phyloP scores from a whole-genome alignment of 495 filamentous ascomycete species.

The Trichocladium uniseriatum region DNA sequence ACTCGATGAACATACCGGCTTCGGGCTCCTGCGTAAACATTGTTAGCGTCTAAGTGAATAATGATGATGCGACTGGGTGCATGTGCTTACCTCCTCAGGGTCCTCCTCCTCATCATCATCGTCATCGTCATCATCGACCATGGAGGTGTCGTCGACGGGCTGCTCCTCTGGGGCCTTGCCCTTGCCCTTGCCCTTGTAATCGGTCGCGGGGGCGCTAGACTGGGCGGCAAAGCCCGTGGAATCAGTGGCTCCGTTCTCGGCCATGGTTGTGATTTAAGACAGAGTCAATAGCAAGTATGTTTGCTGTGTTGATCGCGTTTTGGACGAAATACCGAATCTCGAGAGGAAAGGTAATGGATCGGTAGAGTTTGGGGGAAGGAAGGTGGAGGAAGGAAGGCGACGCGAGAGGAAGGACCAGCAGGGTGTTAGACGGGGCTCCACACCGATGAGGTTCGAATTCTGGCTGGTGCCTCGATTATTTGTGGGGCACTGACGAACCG shows the following conservation, averaged over 20 bases:
- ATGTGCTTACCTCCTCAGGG: constrained; percentile 50
- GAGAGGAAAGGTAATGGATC: not conserved
- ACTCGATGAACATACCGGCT: constrained; percentile 30
- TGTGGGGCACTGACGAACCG: constrained; percentile 14
- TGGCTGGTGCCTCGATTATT: constrained; percentile 4
- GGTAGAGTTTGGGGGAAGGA: not conserved
- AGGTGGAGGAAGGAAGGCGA: not conserved
- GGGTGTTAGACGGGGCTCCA: constrained; percentile 8
- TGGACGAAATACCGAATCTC: not conserved
- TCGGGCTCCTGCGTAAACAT: constrained; percentile 25
- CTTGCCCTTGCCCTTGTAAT: constrained; percentile 48
- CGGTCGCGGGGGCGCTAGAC: constrained; percentile 21
- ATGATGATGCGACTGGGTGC: not conserved
- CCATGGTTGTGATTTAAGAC: constrained; percentile 24
- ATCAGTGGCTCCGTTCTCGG: constrained; percentile 30
- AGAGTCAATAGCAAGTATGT: not conserved
- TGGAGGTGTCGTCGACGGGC: constrained; percentile 46
- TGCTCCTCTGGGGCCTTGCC: constrained; percentile 40
- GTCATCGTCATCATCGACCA: constrained; percentile 57
- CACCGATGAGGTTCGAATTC: not conserved
- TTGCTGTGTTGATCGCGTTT: not conserved
- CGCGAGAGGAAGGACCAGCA: constrained; percentile 5
- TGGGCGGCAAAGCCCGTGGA: constrained; percentile 21
- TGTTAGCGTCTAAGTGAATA: constrained; percentile 13
- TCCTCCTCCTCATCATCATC: constrained; percentile 55